Conservation (phyloP, 768 basidiomycete species). For the Candolleomyces aberdarensis region DNA sequence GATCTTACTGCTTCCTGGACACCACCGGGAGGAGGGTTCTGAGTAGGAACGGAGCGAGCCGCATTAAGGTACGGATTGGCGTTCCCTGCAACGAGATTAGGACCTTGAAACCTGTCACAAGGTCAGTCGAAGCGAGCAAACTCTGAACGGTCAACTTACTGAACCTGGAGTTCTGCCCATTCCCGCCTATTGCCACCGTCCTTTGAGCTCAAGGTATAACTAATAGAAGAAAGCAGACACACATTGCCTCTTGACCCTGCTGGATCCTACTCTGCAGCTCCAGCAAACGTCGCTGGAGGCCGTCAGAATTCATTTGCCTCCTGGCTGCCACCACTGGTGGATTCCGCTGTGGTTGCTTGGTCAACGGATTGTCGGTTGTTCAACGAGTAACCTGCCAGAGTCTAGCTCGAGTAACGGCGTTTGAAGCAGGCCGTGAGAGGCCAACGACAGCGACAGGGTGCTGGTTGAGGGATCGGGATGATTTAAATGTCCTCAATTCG, state of each 20-base stretch:
- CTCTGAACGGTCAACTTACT: background rate
- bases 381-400: no score
- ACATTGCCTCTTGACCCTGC: conserved; percentile 47
- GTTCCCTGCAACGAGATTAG: no score
- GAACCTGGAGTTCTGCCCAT: background rate
- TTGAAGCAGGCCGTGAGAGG: no score
- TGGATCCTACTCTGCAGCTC: conserved; percentile 19
- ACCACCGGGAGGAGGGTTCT: no score
- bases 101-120: no score
- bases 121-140: no score
- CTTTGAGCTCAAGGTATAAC: background rate
- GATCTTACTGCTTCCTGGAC: no score
- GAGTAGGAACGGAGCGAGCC: no score
- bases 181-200: background rate
- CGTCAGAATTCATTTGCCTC: background rate
- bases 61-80: no score
- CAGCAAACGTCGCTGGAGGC: background rate
- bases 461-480: background rate
- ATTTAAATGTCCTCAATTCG: background rate
- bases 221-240: background rate
- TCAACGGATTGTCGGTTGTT: background rate
- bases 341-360: background rate
- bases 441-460: background rate
- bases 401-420: no score
- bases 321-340: background rate